Percentiles rank a stretch among this genome's conserved stretches.
phyloP scores from a whole-genome alignment of 1,284 basidiomycete genomes.

The Apiotrichum akiyoshidainum region DNA sequence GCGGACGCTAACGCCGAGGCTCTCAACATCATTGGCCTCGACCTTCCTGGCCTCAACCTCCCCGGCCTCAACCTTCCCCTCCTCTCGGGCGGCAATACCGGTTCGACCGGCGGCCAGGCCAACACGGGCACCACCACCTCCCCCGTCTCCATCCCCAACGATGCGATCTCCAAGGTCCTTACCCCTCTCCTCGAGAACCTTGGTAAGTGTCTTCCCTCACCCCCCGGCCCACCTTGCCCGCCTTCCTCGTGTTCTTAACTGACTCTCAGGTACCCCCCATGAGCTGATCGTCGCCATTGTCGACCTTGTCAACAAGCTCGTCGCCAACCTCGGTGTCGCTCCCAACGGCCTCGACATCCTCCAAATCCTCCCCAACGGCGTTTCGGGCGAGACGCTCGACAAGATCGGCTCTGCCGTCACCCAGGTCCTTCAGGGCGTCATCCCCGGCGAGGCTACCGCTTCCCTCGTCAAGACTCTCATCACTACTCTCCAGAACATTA shows the following conservation, averaged over 20 bases:
- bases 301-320: background rate
- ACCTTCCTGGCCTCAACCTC: background rate
- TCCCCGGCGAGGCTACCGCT: background rate
- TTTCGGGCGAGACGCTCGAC: background rate
- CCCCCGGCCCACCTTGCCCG: background rate
- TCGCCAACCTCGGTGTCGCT: background rate
- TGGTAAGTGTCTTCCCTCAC: background rate
- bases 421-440: conserved; percentile 3
- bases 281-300: background rate
- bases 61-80: background rate
- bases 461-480: conserved; percentile 3
- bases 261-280: background rate
- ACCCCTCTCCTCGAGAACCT: conserved; percentile 2
- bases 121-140: background rate
- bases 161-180: background rate
- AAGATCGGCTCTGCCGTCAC: background rate
- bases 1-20: background rate
- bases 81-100: background rate
- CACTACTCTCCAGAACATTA: background rate
- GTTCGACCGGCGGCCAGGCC: background rate
- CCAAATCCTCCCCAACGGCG: background rate
- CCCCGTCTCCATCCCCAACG: background rate
- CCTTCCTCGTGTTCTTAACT: background rate
- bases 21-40: background rate
- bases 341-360: background rate